These are phyloP conservation scores for Rubroshorea leprosula DNA, from an alignment of 345 rosid species.

Conservation along the genomic window DNA sequence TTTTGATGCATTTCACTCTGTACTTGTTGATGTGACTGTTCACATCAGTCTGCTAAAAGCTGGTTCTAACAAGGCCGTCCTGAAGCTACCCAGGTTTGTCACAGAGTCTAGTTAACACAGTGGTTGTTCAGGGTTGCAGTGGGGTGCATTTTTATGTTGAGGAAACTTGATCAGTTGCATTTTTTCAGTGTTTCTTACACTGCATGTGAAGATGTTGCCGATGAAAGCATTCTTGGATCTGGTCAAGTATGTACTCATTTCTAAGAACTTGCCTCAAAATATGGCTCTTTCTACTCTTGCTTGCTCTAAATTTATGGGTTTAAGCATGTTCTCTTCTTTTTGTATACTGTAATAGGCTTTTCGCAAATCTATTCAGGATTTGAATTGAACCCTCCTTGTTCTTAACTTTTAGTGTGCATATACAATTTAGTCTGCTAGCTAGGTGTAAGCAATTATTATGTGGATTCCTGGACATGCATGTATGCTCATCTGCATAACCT, in stretches of 20 bases:
- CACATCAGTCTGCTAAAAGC: slow-evolving; percentile 65
- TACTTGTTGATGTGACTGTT: slow-evolving; percentile 72
- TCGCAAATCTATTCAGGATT: background rate
- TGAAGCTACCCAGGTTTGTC: slow-evolving; percentile 63
- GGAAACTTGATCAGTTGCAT: slow-evolving; percentile 20
- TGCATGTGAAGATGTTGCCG: slow-evolving; percentile 30
- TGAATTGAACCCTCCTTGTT: background rate
- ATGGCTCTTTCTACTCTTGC: background rate
- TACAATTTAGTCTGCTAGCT: background rate
- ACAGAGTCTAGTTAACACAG: slow-evolving; percentile 13
- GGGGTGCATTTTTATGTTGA: slow-evolving; percentile 7
- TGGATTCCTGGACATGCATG: background rate
- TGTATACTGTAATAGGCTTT: slow-evolving; percentile 3
- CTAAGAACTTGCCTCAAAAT: background rate
- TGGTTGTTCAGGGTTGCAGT: background rate
- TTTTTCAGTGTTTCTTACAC: slow-evolving; percentile 39
- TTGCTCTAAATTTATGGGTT: background rate
- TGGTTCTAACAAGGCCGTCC: slow-evolving; percentile 34
- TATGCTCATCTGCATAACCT: background rate
- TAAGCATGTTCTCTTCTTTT: background rate
- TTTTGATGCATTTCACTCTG: slow-evolving; percentile 81
- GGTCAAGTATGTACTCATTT: slow-evolving; percentile 46
- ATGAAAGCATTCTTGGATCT: slow-evolving; percentile 33
- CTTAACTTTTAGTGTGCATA: background rate
- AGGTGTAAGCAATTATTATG: background rate